These are phyloP conservation scores for Abortiporus biennis DNA, from an alignment of 1,284 basidiomycete genomes.

Conservation along the genomic window DNA sequence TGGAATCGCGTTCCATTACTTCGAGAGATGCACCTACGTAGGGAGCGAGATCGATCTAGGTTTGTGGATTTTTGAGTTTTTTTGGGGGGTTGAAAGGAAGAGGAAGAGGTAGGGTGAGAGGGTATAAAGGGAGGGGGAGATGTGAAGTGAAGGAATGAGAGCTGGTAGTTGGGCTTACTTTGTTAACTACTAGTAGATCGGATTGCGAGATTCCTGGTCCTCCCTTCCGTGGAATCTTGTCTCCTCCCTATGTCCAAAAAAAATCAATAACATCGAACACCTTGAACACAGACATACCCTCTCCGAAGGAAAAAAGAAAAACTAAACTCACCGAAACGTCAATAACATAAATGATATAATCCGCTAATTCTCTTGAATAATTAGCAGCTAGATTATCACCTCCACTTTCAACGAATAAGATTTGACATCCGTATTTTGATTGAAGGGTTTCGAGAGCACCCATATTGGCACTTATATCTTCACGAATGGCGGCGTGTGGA, in stretches of 20 bases:
- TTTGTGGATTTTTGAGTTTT: neutral
- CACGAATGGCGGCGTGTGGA: conserved; percentile 92
- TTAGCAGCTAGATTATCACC: conserved; percentile 96
- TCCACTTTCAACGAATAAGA: conserved; percentile 92
- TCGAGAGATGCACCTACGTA: conserved; percentile 91
- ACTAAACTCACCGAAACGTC: conserved; percentile 61
- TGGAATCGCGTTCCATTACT: conserved; percentile 93
- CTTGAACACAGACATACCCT: too few relatives aligned
- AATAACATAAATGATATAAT: conserved; percentile 96
- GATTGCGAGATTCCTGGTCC: conserved; percentile 96
- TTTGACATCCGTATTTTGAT: conserved; percentile 78
- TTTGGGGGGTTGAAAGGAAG: too few relatives aligned
- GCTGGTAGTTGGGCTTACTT: conserved; percentile 42
- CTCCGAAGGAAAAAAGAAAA: neutral
- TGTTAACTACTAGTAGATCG: conserved; percentile 93
- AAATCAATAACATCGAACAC: neutral
- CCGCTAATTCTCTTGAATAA: conserved; percentile 93
- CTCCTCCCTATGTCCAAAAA: conserved; percentile 59
- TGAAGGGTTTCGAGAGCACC: conserved; percentile 94
- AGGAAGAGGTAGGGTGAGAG: too few relatives aligned
- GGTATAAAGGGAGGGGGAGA: neutral
- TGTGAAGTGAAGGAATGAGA: neutral
- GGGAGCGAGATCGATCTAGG: conserved; percentile 85
- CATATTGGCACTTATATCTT: conserved; percentile 97
- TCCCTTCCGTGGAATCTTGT: conserved; percentile 97